Conservation (phyloP, 371 early-diverging fungal species). For the Saksenaea oblongispora region DNA sequence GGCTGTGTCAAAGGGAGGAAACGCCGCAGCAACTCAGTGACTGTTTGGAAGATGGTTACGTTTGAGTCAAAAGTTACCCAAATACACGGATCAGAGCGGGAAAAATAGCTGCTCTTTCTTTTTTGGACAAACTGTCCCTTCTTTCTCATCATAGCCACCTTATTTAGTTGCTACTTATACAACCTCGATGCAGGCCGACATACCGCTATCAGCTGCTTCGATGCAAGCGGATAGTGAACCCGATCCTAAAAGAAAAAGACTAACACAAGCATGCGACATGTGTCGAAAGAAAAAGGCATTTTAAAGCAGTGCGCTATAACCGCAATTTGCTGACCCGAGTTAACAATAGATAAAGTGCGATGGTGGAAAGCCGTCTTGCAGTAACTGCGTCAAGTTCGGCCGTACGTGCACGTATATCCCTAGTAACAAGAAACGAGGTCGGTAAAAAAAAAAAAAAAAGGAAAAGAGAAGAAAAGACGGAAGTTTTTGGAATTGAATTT, state of each 20-base stretch:
- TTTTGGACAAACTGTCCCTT: neutral
- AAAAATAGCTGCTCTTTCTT: neutral
- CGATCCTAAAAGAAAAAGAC: slow-evolving; percentile 62
- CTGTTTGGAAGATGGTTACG: slow-evolving; percentile 1
- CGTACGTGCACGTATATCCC: slow-evolving; percentile 72
- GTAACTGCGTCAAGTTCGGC: slow-evolving; percentile 69
- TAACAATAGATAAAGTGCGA: slow-evolving; percentile 71
- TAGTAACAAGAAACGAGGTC: slow-evolving; percentile 68
- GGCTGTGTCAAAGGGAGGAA: neutral
- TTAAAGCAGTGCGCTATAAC: slow-evolving; percentile 15
- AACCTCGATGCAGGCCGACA: neutral
- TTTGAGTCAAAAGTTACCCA: neutral
- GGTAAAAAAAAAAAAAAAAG: neutral
- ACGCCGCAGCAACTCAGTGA: slow-evolving; percentile 4
- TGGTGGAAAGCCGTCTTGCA: slow-evolving; percentile 76
- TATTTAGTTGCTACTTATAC: neutral
- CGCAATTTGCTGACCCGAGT: neutral
- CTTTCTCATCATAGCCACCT: neutral
- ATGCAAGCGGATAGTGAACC: neutral
- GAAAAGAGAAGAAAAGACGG: no score
- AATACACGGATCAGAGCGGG: neutral
- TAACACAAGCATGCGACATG: slow-evolving; percentile 81
- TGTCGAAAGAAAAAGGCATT: slow-evolving; percentile 79
- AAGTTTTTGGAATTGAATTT: slow-evolving; percentile 5
- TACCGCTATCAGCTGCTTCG: neutral